Base-by-base conservation (phyloP, 225 moss, liverwort and hornwort genomes). In the Climacium dendroides region DNA sequence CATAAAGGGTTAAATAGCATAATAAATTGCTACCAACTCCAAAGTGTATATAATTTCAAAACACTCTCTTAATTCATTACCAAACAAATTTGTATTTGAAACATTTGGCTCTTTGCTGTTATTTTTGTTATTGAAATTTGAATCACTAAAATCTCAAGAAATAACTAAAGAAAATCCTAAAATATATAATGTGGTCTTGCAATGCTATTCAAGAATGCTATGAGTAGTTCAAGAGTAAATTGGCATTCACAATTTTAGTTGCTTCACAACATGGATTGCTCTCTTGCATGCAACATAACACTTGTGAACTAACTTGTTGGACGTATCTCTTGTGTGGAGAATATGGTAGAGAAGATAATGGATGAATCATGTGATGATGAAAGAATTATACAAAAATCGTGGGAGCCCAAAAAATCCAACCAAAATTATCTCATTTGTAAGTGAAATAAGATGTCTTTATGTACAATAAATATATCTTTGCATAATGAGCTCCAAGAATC, bases 391-490 rank as follows among this genome's bases (percentile, higher is more conserved):
- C 3, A 34, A 32, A 39, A 6, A 41, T 57, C 2, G 5, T 29
- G 8, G 19, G 12, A 78, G 13, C 7, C 19, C 8, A 58, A 78
- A 79, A 78, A 29, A 2, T 1, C 2, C 6, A 5, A 29, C 1
- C 0, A 0, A 1, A 41, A 57, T 28, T 5, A 37, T 29, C 1
- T 2, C 12, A 16, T 18, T 58, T 39, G 12, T 29, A 2, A 6
- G 10, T 25, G 47, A 45, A 30, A 72, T 35, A 37, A 29, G 7
- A 45, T 43, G 24, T 47, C 4, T 25, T 58, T 11, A 16, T 34
- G 5, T 45, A 7, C 35, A 45, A 47, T 25, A 18, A 47, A 47
- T 35, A 6, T 13, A 25, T 8, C 26, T 10, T 35, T 26, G n/a
- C n/a, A n/a, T n/a, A n/a, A n/a, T n/a, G n/a, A n/a, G n/a, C n/a